These are phyloP conservation scores for Fusarium buxicola DNA, from an alignment of 2,329 filamentous ascomycete genomes.

Conservation along the genomic window DNA sequence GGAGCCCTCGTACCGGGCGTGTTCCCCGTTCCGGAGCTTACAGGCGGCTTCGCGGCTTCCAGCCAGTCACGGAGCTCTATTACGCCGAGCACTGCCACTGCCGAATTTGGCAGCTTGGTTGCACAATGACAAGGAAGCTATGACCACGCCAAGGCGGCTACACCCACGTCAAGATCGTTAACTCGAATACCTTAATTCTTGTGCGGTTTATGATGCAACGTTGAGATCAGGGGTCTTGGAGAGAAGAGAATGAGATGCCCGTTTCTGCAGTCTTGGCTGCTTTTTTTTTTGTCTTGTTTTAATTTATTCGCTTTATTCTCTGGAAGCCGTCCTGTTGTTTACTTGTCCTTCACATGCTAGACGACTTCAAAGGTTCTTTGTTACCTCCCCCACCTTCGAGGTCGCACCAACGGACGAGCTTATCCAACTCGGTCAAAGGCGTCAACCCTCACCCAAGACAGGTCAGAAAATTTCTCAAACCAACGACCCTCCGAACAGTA, in stretches of 20 bases:
- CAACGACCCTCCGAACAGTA: slow-evolving; percentile 12
- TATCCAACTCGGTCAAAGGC: slow-evolving; percentile 30
- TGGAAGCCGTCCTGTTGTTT: background rate
- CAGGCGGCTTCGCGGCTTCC: no score
- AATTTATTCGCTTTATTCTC: background rate
- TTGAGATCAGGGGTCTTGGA: slow-evolving; percentile 6
- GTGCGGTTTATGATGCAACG: slow-evolving; percentile 1
- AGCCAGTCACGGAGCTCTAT: no score
- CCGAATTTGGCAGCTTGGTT: slow-evolving; percentile 29
- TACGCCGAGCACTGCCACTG: slow-evolving; percentile 29
- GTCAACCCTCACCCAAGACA: slow-evolving; percentile 5
- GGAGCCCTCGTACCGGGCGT: no score
- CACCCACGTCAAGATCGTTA: slow-evolving; percentile 35
- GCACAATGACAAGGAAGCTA: slow-evolving; percentile 21
- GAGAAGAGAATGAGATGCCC: background rate
- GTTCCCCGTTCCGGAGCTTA: no score
- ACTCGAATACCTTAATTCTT: slow-evolving; percentile 28
- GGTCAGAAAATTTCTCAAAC: slow-evolving; percentile 19
- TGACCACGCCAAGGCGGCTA: slow-evolving; percentile 40
- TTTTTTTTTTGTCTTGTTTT: no score
- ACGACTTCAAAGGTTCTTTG: slow-evolving; percentile 27
- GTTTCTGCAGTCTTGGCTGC: background rate
- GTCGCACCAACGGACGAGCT: slow-evolving; percentile 18
- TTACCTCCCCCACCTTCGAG: background rate
- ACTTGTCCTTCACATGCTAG: background rate